Conservation (phyloP, 352 stramenopile genomes). For the Phytophthora palmivora region DNA sequence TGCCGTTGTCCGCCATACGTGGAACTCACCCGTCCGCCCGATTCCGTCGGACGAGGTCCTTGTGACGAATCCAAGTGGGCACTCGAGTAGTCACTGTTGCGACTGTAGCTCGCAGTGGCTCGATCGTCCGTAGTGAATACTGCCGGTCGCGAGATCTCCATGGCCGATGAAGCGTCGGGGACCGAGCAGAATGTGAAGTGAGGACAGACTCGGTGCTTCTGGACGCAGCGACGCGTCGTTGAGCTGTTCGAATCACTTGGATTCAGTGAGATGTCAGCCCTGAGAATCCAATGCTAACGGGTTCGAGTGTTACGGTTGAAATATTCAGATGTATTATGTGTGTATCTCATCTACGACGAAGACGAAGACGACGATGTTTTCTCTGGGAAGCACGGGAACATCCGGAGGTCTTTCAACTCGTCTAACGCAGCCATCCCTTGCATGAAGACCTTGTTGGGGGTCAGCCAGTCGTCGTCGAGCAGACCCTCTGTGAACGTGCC, state of each 20-base stretch:
- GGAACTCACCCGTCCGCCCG: constrained; percentile 13
- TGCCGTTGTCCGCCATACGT: constrained; percentile 28
- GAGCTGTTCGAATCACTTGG: constrained; percentile 14
- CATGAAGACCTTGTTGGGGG: constrained; percentile 66
- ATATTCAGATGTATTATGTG: too few species aligned
- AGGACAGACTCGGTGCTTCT: background rate
- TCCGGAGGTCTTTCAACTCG: constrained; percentile 53
- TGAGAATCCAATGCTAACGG: constrained; percentile 2
- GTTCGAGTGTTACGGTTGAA: too few species aligned
- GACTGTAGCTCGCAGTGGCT: constrained; percentile 3
- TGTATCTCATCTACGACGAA: background rate
- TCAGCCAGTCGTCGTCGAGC: constrained; percentile 76
- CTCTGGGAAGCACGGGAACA: constrained; percentile 66
- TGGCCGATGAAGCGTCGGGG: background rate
- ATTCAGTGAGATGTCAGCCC: constrained; percentile 22
- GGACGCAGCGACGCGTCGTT: constrained; percentile 10
- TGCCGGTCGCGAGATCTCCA: constrained; percentile 29
- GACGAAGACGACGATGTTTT: constrained; percentile 27
- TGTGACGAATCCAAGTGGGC: constrained; percentile 30
- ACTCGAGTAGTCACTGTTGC: constrained; percentile 30
- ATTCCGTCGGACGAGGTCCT: constrained; percentile 38
- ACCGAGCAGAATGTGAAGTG: background rate
- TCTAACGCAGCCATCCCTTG: constrained; percentile 62
- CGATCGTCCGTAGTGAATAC: constrained; percentile 5
- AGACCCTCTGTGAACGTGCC: constrained; percentile 70